These are phyloP conservation scores for Bacidia rubella DNA, from an alignment of 495 filamentous ascomycete species.

Conservation along the genomic window DNA sequence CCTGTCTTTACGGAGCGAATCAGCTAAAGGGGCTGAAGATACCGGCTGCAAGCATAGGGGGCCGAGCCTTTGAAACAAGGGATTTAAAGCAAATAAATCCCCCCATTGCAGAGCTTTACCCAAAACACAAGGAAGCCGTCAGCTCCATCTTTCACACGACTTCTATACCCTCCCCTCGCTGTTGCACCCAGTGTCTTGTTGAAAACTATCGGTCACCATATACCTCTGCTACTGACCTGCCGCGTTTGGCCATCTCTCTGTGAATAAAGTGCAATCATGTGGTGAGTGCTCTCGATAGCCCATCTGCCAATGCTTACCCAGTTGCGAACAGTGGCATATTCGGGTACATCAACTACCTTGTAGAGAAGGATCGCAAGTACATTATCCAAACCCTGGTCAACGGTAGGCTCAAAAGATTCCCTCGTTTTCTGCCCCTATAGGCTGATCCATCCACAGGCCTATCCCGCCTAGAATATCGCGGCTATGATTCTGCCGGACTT, in stretches of 20 bases:
- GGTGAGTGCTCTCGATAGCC: constrained; percentile 10
- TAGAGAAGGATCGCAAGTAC: constrained; percentile 91
- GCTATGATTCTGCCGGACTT: constrained; percentile 89
- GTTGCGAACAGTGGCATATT: constrained; percentile 71
- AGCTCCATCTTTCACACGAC: background rate
- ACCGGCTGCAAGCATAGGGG: background rate
- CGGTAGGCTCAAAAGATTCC: constrained; percentile 25
- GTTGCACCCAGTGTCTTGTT: no score
- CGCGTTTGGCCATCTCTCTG: background rate
- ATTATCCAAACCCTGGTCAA: constrained; percentile 94
- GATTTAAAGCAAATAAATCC: background rate
- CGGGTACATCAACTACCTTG: constrained; percentile 82
- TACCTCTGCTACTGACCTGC: no score
- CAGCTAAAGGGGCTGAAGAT: background rate
- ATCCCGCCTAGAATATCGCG: constrained; percentile 16
- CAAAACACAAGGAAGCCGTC: background rate
- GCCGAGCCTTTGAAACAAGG: constrained; percentile 5
- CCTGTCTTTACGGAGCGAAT: background rate
- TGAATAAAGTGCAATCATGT: constrained; percentile 10
- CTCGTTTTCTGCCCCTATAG: background rate
- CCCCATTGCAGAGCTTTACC: background rate
- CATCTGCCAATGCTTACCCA: background rate
- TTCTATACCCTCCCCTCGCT: background rate
- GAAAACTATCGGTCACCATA: no score
- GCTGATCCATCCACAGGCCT: constrained; percentile 29